phyloP scores from a whole-genome alignment of 2,329 filamentous ascomycete species.

The Monilinia laxa region DNA sequence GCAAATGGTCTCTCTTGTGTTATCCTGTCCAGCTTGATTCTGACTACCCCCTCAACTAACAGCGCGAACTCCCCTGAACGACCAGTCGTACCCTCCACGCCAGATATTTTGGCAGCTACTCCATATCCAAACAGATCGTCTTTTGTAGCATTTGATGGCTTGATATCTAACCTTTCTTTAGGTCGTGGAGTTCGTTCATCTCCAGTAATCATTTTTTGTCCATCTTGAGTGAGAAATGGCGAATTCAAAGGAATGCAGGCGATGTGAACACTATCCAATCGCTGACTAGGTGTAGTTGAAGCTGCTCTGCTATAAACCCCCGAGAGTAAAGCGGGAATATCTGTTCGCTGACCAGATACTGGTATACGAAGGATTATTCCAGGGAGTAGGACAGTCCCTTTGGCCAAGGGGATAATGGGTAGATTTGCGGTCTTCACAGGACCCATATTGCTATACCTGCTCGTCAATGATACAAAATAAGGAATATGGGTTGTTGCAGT shows the following conservation, averaged over 20 bases:
- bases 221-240: constrained; percentile 69
- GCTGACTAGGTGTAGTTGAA: constrained; percentile 62
- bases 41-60: constrained; percentile 79
- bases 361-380: constrained; percentile 82
- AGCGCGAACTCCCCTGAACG: constrained; percentile 72
- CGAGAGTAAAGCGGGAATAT: constrained; percentile 84
- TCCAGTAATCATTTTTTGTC: constrained; percentile 71
- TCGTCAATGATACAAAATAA: neutral
- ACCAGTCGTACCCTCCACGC: constrained; percentile 68
- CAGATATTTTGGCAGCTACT: constrained; percentile 75
- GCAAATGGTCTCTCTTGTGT: constrained; percentile 80
- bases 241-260: constrained; percentile 85
- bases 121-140: constrained; percentile 80
- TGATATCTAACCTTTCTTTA: constrained; percentile 46
- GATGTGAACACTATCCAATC: constrained; percentile 69
- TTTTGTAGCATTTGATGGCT: constrained; percentile 60
- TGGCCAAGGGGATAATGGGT: constrained; percentile 79
- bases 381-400: constrained; percentile 79
- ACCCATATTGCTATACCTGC: constrained; percentile 7
- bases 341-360: constrained; percentile 74
- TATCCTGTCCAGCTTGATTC: constrained; percentile 73
- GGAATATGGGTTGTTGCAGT: neutral
- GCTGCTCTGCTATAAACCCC: constrained; percentile 77
- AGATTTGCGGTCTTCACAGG: constrained; percentile 44
- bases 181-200: constrained; percentile 48